These are phyloP conservation scores for Cyphellophora europaea DNA, from an alignment of 2,329 filamentous ascomycete genomes.

Conservation along the genomic window DNA sequence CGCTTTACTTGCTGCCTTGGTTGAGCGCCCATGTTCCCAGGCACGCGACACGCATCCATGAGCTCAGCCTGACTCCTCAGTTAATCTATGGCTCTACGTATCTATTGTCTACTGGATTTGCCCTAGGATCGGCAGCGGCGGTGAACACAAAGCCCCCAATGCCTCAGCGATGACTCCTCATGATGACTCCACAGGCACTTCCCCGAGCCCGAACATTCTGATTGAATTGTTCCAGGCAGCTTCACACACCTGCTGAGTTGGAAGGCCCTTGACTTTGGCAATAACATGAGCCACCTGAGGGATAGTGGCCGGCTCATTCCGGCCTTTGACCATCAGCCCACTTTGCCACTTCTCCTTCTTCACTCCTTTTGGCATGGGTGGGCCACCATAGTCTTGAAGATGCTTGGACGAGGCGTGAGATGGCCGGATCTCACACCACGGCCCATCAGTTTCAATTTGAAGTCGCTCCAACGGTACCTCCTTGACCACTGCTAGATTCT, in stretches of 20 bases:
- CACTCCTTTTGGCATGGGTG: slow-evolving; percentile 66
- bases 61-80: too few species aligned
- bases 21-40: too few species aligned
- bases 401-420: slow-evolving; percentile 78
- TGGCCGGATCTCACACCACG: slow-evolving; percentile 90
- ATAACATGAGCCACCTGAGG: slow-evolving; percentile 80
- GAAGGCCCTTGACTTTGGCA: slow-evolving; percentile 71
- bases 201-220: slow-evolving; percentile 65
- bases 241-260: slow-evolving; percentile 75
- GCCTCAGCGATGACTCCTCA: too few species aligned
- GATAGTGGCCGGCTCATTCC: slow-evolving; percentile 88
- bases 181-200: too few species aligned
- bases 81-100: too few species aligned
- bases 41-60: too few species aligned
- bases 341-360: slow-evolving; percentile 95
- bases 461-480: slow-evolving; percentile 68
- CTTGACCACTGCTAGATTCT: slow-evolving; percentile 78
- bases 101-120: too few species aligned
- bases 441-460: slow-evolving; percentile 94
- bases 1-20: too few species aligned
- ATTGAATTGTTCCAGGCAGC: slow-evolving; percentile 61
- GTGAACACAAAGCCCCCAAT: too few species aligned
- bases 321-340: slow-evolving; percentile 83
- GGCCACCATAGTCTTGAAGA: slow-evolving; percentile 53
- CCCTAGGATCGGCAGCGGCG: too few species aligned